Evolutionary conservation across 75 land plant species (phyloP), one percentile per base, ranked within the genome.

Genomic region (Pinus tabuliformis): DNA sequence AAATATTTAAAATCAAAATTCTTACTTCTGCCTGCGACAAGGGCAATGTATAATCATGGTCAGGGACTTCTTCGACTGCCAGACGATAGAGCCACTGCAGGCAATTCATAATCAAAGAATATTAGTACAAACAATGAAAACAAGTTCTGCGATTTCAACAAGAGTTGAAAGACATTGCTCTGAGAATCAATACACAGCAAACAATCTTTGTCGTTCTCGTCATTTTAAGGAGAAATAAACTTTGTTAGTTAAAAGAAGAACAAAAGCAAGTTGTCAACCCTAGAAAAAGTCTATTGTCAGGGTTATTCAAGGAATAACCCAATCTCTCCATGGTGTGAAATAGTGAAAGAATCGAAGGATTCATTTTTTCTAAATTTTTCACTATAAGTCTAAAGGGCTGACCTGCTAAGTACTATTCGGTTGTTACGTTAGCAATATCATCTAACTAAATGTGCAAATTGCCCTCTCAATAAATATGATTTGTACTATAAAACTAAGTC

Each of bases 11-110:
- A 49, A 14, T 17, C 18, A 79, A 74, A 30, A 9, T 30, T 52
- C 68, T 61, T 85, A 97, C 99, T 92, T 97, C 99, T 52, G 99
- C 98, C 52, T 89, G 75, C 13, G 99, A 97, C 58, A 97, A 78
- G 62, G 99, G 98, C 71, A 92, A 83, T 83, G 88, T 95, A 75
- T 92, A 97, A 74, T 97, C 99, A 72, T 85, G 59, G 72, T 89
- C 91, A 14, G 99, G 94, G 33, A 97, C 99, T 49, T 92, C 98
- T 80, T 97, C 99, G 49, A 95, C 94, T 45, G 99, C 88, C 83
- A 89, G 78, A 17, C 99, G 90, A 82, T 97, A 97, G 63, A 97
- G 89, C 95, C 93, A 92, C 99, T 97, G 63, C 58, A 72, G 36
- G 15, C 18, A 49, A 9, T 49, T 49, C 2, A 49, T 2, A 49